Conservation (phyloP, 1,284 basidiomycete genomes). For the Ustilago tritici region DNA sequence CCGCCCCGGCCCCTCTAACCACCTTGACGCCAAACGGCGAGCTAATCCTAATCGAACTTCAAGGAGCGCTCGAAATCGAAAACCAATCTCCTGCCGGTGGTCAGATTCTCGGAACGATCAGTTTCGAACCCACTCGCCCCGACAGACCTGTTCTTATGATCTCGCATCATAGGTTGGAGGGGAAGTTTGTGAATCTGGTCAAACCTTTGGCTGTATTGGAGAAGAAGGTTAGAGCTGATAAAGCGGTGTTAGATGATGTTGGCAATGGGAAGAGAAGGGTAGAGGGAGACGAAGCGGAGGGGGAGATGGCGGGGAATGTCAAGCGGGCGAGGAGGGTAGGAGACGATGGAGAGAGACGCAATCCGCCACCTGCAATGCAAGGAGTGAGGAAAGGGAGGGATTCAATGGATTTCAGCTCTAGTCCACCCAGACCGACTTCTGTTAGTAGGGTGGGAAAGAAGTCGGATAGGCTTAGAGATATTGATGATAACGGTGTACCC, state of each 20-base stretch:
- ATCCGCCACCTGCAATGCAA: slow-evolving; percentile 8
- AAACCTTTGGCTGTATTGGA: slow-evolving; percentile 62
- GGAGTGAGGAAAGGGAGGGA: slow-evolving; percentile 14
- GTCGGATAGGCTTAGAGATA: slow-evolving; percentile 11
- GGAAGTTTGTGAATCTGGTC: slow-evolving; percentile 79
- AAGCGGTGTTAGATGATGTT: slow-evolving; percentile 14
- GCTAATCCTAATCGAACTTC: slow-evolving; percentile 65
- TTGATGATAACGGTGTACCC: slow-evolving; percentile 21
- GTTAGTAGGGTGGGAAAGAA: slow-evolving; percentile 7
- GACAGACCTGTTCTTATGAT: slow-evolving; percentile 83
- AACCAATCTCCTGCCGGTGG: slow-evolving; percentile 37
- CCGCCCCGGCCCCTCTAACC: slow-evolving; percentile 31
- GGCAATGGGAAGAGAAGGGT: not conserved
- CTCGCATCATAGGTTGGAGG: slow-evolving; percentile 89
- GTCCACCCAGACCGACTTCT: slow-evolving; percentile 21
- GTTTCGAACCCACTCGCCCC: slow-evolving; percentile 67
- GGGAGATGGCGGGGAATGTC: slow-evolving; percentile 11
- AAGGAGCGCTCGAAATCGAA: slow-evolving; percentile 66
- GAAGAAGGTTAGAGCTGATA: slow-evolving; percentile 39
- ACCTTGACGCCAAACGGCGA: slow-evolving; percentile 57
- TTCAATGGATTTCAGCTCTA: slow-evolving; percentile 53
- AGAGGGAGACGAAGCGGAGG: not conserved
- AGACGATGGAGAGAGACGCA: not conserved
- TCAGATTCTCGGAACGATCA: slow-evolving; percentile 57
- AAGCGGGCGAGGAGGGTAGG: slow-evolving; percentile 5